Evolutionary conservation across 202 grass and related monocot species (phyloP), one percentile per base, ranked within the genome.

Genomic region (Saccharum hybrid): DNA sequence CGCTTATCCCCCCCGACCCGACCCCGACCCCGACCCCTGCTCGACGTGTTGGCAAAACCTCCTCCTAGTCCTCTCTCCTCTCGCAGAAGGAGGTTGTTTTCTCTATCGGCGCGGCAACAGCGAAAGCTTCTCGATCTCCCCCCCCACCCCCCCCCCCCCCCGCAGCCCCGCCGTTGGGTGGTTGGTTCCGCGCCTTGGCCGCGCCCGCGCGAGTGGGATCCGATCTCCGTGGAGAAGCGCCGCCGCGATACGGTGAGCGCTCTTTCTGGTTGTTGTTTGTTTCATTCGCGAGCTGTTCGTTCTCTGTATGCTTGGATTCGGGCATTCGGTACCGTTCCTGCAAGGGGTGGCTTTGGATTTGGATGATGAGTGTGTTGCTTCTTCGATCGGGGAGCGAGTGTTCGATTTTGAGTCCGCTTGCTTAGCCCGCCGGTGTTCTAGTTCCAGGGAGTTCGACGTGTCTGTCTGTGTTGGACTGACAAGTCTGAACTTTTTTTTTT

Each of bases 211-310:
- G 0, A 33, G 34, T 68, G 52, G 63, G 79, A 77, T 68, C 62
- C 22, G 52, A 40, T 73, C 48, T 23, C 62, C 46, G 68, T 5
- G 61, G 36, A 51, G 38, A 56, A 65, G 72, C 48, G 61, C 46
- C 8, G 62, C 62, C 8, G 62, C 68, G 75, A 22, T 75, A 52
- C 69, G 88, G 88, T 90, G 80, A 90, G 76, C 54, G 56, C 31
- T 67, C 33, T 34, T 14, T 67, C 78, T 31, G 19, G 21, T 22
- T 49, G 23, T 8, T 72, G 14, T 45, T 16, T 72, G 3, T 48
- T 30, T 16, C 51, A 5, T 8, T 8, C 19, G 18, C n/a, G 34
- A 43, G 26, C 57, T 72, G 60, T 42, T 56, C 63, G 7, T 74
- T 59, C 4, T 18, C 7, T 36, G 11, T 36, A 4, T 16, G 51